Evolutionary conservation across 352 stramenopile species (phyloP), one percentile per base, ranked within the genome.

Genomic region (Phytophthora hibernalis): DNA sequence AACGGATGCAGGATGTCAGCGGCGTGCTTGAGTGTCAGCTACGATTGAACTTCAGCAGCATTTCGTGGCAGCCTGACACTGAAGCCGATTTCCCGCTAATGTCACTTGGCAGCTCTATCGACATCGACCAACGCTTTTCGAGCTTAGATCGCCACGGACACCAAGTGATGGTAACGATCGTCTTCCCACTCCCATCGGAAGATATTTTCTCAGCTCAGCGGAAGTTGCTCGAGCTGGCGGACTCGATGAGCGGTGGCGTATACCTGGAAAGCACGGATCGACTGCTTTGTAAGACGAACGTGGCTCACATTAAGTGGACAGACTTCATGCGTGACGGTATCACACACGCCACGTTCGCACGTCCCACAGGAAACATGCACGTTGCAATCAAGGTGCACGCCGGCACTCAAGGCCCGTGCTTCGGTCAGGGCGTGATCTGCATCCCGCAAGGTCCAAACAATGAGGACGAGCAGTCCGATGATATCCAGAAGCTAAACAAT

Each of bases 131-230:
- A 31, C 70, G 67, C 8, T 70, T 76, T 31, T 76, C 71, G 9
- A 70, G 26, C 10, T 75, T 66, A 18, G 70, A 79, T 62, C 70
- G 74, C 15, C 70, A 74, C 38, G 70, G 59, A 45, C 65, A 76
- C 52, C 74, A 82, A 72, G 70, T 80, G 11, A 70, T 81, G 47
- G 75, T 93, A 35, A 91, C 80, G 7, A 71, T 91, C 24, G 78
- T 93, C 59, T 95, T 94, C 54, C 87, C 87, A 2, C 61, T 95
- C 15, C 87, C 87, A 35, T 91, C 82, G 0, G 87, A 95, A 65
- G 87, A 95, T 54, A 86, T 90, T 35, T 95, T 95, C 53, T 90
- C 85, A 3, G 84, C 89, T 40, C 87, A 95, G 60, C 83, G 85
- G n/a, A 88, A 85, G 43, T 73, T 95, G 11, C 74, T 91, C n/a